Evolutionary conservation across 148 eudicot genomes (phyloP), one percentile per base, ranked within the genome.

Genomic region (Cornus controversa): DNA sequence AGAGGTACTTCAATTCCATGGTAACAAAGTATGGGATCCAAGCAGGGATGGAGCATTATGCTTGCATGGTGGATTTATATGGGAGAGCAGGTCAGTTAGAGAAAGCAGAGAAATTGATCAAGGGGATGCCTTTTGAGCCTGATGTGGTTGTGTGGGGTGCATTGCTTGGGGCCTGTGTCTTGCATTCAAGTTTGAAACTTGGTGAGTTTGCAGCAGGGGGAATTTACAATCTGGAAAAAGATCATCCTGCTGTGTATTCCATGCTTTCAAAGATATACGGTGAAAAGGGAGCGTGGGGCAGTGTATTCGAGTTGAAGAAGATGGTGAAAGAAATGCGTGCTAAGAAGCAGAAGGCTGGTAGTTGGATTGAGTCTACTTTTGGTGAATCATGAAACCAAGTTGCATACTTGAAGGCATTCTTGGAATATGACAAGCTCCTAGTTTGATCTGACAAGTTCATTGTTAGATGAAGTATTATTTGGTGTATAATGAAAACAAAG

Each of bases 121-220:
- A 79, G 53, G 75, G 54, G 36, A 92, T 92, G 94, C 93, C 97
- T 54, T 86, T 86, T 28, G 77, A 87, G 79, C 90, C 93, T 29
- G 93, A 91, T 80, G 90, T 81, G 70, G 91, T 88, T 22, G 86
- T 93, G 22, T 93, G 94, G 95, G 90, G 97, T 50, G 97, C 97
- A 31, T 81, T 93, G 80, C 89, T 93, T 28, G 88, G 87, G 22
- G 92, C 92, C 1, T 89, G 95, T 78, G 89, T 90, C 27, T 73
- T 91, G 80, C 88, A 93, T 84, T 91, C 92, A 16, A 69, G 86
- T 78, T 73, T 84, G 25, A 86, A 79, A 66, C 67, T 91, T 22
- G 85, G 90, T 16, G 86, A 81, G 72, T 36, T 72, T 68, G 91
- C 92, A 10, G 90, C 87, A 64, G 81, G 77, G 4, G 91, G 90